Percentiles rank a stretch among this genome's conserved stretches.
Evolutionary conservation across 352 stramenopile genomes (phyloP).

Genomic region (Achlya hypogyna): DNA sequence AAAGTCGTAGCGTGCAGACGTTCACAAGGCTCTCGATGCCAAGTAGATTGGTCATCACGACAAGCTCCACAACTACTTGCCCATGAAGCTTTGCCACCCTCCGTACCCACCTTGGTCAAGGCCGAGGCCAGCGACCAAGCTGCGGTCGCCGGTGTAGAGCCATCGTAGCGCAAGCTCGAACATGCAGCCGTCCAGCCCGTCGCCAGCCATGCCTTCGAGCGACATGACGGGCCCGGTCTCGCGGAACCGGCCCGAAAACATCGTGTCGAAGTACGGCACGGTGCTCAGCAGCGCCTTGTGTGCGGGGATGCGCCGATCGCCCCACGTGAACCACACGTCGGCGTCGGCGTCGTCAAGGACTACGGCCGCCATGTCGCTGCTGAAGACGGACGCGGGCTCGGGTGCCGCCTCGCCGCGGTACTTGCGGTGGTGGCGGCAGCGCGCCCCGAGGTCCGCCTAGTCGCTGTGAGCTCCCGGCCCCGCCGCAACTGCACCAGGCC

Average conservation of each 20-base stretch:
- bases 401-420: slow-evolving; percentile 20
- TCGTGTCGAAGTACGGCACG: slow-evolving; percentile 73
- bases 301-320: slow-evolving; percentile 34
- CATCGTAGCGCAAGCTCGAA: slow-evolving; percentile 8
- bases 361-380: slow-evolving; percentile 41
- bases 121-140: neutral
- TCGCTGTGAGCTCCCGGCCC: neutral
- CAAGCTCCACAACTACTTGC: slow-evolving; percentile 4
- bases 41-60: slow-evolving; percentile 15
- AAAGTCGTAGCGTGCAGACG: slow-evolving; percentile 8
- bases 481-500: neutral
- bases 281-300: slow-evolving; percentile 66
- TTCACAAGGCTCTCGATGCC: slow-evolving; percentile 12
- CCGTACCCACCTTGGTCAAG: slow-evolving; percentile 7
- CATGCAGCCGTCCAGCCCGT: slow-evolving; percentile 5
- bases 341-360: slow-evolving; percentile 36
- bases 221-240: slow-evolving; percentile 25
- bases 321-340: slow-evolving; percentile 73
- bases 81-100: neutral
- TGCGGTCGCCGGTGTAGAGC: slow-evolving; percentile 13
- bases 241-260: slow-evolving; percentile 75
- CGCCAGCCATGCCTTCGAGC: slow-evolving; percentile 6
- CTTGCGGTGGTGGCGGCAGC: neutral
- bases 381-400: slow-evolving; percentile 35
- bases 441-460: neutral